Base-by-base conservation (phyloP, 495 filamentous ascomycete species). In the Aspergillus sclerotiicarbonarius region DNA sequence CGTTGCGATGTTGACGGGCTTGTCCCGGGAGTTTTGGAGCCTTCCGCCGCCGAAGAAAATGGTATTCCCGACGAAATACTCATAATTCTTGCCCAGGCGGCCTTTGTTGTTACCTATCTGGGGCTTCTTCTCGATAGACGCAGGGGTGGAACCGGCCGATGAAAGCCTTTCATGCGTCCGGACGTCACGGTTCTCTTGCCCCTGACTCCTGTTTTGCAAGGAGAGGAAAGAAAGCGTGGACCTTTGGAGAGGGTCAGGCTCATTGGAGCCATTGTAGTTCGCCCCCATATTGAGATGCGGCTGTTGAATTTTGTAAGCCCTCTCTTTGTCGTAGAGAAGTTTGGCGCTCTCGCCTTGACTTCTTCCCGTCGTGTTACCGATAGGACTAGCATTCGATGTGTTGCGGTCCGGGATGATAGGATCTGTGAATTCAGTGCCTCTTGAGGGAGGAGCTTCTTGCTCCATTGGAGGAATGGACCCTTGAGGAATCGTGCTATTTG, bases 11-110 rank as follows among this genome's bases (percentile, higher is more conserved):
- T 96, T 96, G 64, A 98, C 84, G n/a, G 94, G 94, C 62, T 88
- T 84, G 59, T 96, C 87, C 59, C 85, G 83, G 50, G 92, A 88
- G 68, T 96, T 98, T 62, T 96, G 90, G 25, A 91, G 77, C 59
- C 94, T 80, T 31, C 94, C 94, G 19, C 90, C 86, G 53, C 87
- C 82, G 71, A 85, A 95, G 72, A 98, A 98, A 35, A 90, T 76
- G 1, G 90, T 96, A 60, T 96, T 97, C 39, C 95, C 94, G 37
- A 85, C 80, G 64, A 96, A 96, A 72, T 96, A 96, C 70, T 98
- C 83, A 70, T 90, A 90, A 65, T 96, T 96, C 58, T 80, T 84
- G 45, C 87, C 89, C 37, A 82, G 63, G 25, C 43, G 53, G 35
- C 65, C n/a, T n/a, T n/a, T 53, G 15, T 68, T 69, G 21, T 71